Conservation (phyloP, 2,329 filamentous ascomycete genomes). For the Anthostomella pinea region DNA sequence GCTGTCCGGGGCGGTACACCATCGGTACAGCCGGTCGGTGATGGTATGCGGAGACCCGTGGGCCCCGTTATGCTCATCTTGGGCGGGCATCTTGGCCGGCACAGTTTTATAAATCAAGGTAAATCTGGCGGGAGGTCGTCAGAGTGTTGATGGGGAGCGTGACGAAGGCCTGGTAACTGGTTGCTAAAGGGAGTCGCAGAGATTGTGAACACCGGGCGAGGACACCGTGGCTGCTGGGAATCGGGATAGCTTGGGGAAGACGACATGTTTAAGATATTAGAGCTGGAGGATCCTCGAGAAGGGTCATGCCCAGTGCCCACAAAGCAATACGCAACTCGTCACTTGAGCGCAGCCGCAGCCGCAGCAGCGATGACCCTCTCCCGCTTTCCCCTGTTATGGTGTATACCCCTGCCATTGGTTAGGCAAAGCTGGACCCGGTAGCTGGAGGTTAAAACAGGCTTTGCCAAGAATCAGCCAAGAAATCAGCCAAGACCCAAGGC, state of each 20-base stretch:
- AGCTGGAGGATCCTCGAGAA: too few species aligned
- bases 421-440: slow-evolving; percentile 8
- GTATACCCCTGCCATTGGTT: too few species aligned
- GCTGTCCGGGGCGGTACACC: slow-evolving; percentile 52
- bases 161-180: slow-evolving; percentile 30
- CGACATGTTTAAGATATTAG: too few species aligned
- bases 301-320: too few species aligned
- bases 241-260: too few species aligned
- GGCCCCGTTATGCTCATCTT: slow-evolving; percentile 4
- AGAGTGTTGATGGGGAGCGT: slow-evolving; percentile 30
- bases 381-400: too few species aligned
- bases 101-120: too few species aligned
- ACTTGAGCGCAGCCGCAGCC: too few species aligned
- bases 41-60: slow-evolving; percentile 32
- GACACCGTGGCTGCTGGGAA: neutral
- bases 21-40: slow-evolving; percentile 44
- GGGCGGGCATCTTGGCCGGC: neutral
- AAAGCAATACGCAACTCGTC: too few species aligned
- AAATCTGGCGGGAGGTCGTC: slow-evolving; percentile 27
- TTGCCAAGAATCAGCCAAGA: slow-evolving; percentile 16
- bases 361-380: too few species aligned
- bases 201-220: slow-evolving; percentile 5
- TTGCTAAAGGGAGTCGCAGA: slow-evolving; percentile 15
- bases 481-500: slow-evolving; percentile 22
- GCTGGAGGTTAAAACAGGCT: slow-evolving; percentile 20